A percentile compares a stretch with the other conserved stretches of the same genome.
Conservation (phyloP, 2,329 filamentous ascomycete genomes). For the Apiospora malaysiana region DNA sequence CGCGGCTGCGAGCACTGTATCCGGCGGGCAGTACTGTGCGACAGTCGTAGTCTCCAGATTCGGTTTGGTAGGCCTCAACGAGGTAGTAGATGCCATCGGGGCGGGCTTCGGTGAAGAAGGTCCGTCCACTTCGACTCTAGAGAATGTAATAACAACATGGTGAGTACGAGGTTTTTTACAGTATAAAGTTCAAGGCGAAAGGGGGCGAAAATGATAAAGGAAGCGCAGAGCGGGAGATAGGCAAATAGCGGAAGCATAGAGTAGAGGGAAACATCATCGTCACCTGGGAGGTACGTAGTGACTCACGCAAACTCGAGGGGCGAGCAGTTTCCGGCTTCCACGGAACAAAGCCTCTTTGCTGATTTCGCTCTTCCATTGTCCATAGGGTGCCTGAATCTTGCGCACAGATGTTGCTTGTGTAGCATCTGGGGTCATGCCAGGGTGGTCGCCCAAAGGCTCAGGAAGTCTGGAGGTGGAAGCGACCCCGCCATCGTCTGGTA, state of each 20-base stretch:
- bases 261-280: background rate
- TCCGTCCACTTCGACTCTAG: slow-evolving; percentile 34
- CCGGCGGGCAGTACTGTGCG: slow-evolving; percentile 50
- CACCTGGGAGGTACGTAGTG: no score
- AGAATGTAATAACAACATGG: background rate
- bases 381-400: background rate
- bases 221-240: background rate
- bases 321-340: slow-evolving; percentile 18
- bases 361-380: slow-evolving; percentile 10
- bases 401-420: no score
- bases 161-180: no score
- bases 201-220: background rate
- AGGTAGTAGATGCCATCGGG: slow-evolving; percentile 50
- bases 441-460: no score
- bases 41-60: slow-evolving; percentile 32
- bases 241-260: background rate
- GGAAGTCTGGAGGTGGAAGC: no score
- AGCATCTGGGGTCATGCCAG: no score
- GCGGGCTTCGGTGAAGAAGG: slow-evolving; percentile 46
- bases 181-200: no score
- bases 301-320: slow-evolving; percentile 23
- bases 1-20: slow-evolving; percentile 50
- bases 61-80: slow-evolving; percentile 42
- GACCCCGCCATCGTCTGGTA: no score
- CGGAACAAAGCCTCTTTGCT: slow-evolving; percentile 21